Percentiles rank a stretch among this genome's conserved stretches.
phyloP scores from a whole-genome alignment of 768 basidiomycete genomes.

The Pholiota conissans region DNA sequence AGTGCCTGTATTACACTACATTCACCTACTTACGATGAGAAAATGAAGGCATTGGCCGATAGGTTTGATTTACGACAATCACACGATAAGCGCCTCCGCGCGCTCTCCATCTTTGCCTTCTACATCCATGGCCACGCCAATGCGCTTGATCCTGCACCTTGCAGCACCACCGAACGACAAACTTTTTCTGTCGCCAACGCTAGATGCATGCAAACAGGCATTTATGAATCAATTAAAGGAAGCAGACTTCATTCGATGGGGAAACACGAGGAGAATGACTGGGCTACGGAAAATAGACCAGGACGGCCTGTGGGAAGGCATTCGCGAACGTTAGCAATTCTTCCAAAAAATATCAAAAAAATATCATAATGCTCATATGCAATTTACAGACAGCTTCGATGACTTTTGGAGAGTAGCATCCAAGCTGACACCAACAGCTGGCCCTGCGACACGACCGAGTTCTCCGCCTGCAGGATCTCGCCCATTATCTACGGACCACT shows the following conservation, averaged over 20 bases:
- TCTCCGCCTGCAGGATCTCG: slow-evolving; percentile 61
- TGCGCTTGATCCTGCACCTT: slow-evolving; percentile 84
- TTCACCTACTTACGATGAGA: background rate
- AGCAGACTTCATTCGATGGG: slow-evolving; percentile 96
- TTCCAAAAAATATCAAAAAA: slow-evolving; percentile 9
- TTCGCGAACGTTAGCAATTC: slow-evolving; percentile 82
- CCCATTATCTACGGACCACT: slow-evolving; percentile 64
- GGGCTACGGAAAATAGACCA: slow-evolving; percentile 88
- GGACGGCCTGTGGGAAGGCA: slow-evolving; percentile 96
- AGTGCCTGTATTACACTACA: slow-evolving; percentile 1
- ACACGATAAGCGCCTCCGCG: slow-evolving; percentile 62
- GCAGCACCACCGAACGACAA: slow-evolving; percentile 86
- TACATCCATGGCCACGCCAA: slow-evolving; percentile 47
- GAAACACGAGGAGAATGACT: slow-evolving; percentile 93
- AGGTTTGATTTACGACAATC: slow-evolving; percentile 90
- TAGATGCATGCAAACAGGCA: slow-evolving; percentile 88
- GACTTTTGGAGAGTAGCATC: slow-evolving; percentile 92
- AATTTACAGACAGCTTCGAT: slow-evolving; percentile 84
- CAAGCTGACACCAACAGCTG: slow-evolving; percentile 89
- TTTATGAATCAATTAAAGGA: slow-evolving; percentile 98
- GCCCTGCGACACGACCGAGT: slow-evolving; percentile 56
- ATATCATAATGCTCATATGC: slow-evolving; percentile 7
- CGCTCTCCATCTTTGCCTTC: slow-evolving; percentile 46
- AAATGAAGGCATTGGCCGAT: slow-evolving; percentile 92
- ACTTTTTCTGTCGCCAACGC: slow-evolving; percentile 74